phyloP scores from a whole-genome alignment of 805 yeast species.

The Saturnispora galanensis region DNA sequence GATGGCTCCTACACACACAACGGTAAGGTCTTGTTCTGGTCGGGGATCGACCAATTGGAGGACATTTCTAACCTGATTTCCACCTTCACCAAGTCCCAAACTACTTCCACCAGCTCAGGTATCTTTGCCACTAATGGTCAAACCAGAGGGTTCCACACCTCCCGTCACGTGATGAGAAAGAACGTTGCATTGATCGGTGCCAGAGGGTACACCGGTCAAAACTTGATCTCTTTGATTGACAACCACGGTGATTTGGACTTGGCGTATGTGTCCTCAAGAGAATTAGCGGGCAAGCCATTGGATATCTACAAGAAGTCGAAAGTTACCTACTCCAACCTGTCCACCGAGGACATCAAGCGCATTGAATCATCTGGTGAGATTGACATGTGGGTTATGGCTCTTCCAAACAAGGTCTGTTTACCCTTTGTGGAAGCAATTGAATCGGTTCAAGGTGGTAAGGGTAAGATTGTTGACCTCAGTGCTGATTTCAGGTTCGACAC shows the following conservation, averaged over 20 bases:
- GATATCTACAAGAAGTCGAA: conserved; percentile 79
- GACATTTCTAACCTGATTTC: conserved; percentile 56
- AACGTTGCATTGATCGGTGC: conserved; percentile 95
- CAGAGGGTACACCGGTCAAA: conserved; percentile 95
- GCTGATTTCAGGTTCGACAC: conserved; percentile 95
- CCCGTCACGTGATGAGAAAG: conserved; percentile 9
- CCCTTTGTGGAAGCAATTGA: conserved; percentile 79
- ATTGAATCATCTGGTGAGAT: conserved; percentile 70
- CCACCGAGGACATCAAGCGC: conserved; percentile 71
- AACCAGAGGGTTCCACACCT: conserved; percentile 22
- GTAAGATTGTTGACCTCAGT: conserved; percentile 82
- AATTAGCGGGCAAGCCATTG: conserved; percentile 76
- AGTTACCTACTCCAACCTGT: conserved; percentile 75
- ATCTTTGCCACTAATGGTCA: conserved; percentile 35
- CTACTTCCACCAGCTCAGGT: conserved; percentile 28
- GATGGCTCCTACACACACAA: conserved; percentile 89
- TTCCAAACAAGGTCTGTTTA: conserved; percentile 94
- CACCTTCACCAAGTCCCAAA: conserved; percentile 32
- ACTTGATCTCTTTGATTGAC: conserved; percentile 77
- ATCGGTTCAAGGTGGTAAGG: conserved; percentile 47
- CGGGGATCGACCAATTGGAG: conserved; percentile 62
- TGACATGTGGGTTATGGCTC: conserved; percentile 98
- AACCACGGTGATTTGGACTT: conserved; percentile 81
- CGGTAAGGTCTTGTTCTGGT: conserved; percentile 92
- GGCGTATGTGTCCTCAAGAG: conserved; percentile 93